Conservation (phyloP, 2,329 filamentous ascomycete genomes). For the Ophiocordyceps camponoti-saundersi region DNA sequence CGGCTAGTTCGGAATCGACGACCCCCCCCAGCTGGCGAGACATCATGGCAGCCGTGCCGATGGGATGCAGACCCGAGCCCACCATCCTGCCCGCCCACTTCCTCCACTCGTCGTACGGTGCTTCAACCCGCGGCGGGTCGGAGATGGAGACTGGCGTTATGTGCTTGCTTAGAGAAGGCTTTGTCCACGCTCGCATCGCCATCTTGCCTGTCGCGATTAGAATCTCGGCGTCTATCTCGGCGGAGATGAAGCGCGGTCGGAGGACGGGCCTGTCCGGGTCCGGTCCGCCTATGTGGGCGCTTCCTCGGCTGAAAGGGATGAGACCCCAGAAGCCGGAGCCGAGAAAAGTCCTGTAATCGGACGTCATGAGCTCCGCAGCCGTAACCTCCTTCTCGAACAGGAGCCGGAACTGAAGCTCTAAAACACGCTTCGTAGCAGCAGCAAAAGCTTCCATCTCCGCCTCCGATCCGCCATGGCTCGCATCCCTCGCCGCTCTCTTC, state of each 20-base stretch:
- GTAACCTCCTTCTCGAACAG: constrained; percentile 27
- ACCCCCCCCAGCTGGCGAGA: constrained; percentile 29
- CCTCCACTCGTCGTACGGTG: constrained; percentile 5
- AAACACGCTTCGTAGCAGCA: constrained; percentile 18
- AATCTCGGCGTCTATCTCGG: constrained; percentile 17
- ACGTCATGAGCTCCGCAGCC: constrained; percentile 27
- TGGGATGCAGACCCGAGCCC: constrained; percentile 23
- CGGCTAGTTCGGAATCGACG: constrained; percentile 26
- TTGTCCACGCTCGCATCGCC: constrained; percentile 5
- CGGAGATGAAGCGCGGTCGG: constrained; percentile 17
- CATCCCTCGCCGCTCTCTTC: constrained; percentile 5
- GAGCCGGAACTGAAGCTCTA: constrained; percentile 27
- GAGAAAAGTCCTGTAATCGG: constrained; percentile 11
- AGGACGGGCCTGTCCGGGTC: constrained; percentile 17
- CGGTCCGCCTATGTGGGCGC: constrained; percentile 20
- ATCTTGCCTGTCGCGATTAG: constrained; percentile 12
- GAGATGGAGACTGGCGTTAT: background rate
- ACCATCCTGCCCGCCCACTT: constrained; percentile 1
- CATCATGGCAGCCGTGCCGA: constrained; percentile 34
- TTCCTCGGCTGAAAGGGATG: constrained; percentile 21
- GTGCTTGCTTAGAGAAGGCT: background rate
- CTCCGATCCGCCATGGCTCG: constrained; percentile 4
- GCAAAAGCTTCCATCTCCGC: constrained; percentile 9
- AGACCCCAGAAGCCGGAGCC: constrained; percentile 20
- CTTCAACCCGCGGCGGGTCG: constrained; percentile 1